Conservation (phyloP, 1,139 yeast species). For the Casaregolazyma suthepensis region DNA sequence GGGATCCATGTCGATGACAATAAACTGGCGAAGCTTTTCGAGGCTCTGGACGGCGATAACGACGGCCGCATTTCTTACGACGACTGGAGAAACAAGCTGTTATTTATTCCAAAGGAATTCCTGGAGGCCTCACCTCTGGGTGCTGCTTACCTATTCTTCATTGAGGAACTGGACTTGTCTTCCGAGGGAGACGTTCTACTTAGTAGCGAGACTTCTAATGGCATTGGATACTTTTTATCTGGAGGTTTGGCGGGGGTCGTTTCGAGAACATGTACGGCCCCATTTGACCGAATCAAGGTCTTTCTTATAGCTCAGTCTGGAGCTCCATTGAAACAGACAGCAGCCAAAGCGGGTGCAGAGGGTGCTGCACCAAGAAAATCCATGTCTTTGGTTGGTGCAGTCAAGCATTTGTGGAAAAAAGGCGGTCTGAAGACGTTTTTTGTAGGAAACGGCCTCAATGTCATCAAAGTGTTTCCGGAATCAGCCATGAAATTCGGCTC, state of each 20-base stretch:
- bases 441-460: conserved; percentile 92
- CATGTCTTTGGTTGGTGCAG: conserved; percentile 46
- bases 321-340: conserved; percentile 15
- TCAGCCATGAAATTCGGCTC: conserved; percentile 97
- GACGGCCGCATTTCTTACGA: conserved; percentile 75
- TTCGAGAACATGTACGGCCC: conserved; percentile 96
- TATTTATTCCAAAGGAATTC: conserved; percentile 67
- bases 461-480: conserved; percentile 92
- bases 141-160: conserved; percentile 77
- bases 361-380: conserved; percentile 16
- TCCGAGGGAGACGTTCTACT: conserved; percentile 91
- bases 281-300: conserved; percentile 90
- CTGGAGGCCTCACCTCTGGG: conserved; percentile 59
- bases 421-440: conserved; percentile 86
- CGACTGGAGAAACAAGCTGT: conserved; percentile 76
- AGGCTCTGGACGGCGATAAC: conserved; percentile 51
- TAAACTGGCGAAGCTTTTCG: conserved; percentile 54
- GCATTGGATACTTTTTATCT: conserved; percentile 84
- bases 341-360: conserved; percentile 21
- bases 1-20: conserved; percentile 52
- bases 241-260: conserved; percentile 96
- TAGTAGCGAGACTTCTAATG: conserved; percentile 70
- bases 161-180: conserved; percentile 73
- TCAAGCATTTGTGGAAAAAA: conserved; percentile 72
- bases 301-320: conserved; percentile 90